Evolutionary conservation across 129 eudicot species (phyloP).

Genomic region (Flaveria ramosissima): DNA sequence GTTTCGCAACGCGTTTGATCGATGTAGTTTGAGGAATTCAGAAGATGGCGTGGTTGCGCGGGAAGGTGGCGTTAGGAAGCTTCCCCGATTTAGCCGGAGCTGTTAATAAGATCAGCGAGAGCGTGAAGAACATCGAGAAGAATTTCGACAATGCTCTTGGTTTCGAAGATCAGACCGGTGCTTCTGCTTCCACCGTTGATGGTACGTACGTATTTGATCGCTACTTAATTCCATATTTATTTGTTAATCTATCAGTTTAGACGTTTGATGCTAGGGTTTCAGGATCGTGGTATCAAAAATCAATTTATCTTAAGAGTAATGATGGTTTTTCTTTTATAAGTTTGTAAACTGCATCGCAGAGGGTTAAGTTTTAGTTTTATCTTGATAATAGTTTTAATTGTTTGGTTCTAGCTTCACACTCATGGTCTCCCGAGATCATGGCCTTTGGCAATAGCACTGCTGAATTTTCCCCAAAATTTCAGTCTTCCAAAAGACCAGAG

Average conservation of each 20-base stretch:
- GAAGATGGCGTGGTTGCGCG: conserved; percentile 86
- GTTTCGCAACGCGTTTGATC: conserved; percentile 35
- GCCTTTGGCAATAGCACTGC: conserved; percentile 44
- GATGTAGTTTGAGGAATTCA: conserved; percentile 26
- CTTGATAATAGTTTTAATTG: conserved; percentile 10
- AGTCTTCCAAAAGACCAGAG: conserved; percentile 25
- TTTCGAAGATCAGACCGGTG: conserved; percentile 57
- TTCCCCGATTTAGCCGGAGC: conserved; percentile 91
- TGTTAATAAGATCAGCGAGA: conserved; percentile 84
- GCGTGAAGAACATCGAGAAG: conserved; percentile 91
- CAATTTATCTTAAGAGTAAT: neutral
- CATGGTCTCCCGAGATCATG: conserved; percentile 56
- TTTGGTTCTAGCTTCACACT: conserved; percentile 47
- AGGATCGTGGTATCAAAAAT: neutral
- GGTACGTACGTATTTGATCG: conserved; percentile 43
- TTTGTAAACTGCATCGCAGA: no score
- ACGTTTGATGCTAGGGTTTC: neutral
- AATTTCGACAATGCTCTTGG: conserved; percentile 90
- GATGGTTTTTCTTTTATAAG: neutral
- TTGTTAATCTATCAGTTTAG: neutral
- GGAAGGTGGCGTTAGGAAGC: conserved; percentile 36
- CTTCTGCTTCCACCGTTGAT: conserved; percentile 40
- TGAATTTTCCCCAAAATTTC: conserved; percentile 28
- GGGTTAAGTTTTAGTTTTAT: neutral
- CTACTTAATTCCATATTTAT: neutral